phyloP scores from a whole-genome alignment of 1,284 basidiomycete species.

The Macrocystidia cucumis region DNA sequence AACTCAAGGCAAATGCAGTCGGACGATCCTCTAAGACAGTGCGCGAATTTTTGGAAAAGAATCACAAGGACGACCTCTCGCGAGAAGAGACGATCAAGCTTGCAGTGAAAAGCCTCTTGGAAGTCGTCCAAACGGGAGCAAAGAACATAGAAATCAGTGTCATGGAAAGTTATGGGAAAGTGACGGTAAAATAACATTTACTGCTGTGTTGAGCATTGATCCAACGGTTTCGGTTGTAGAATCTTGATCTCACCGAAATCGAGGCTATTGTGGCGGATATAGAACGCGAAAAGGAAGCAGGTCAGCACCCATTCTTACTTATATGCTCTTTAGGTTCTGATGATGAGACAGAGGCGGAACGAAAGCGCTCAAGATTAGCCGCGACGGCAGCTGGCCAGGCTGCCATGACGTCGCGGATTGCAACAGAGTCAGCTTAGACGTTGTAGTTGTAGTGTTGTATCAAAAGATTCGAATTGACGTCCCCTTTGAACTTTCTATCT shows the following conservation, averaged over 20 bases:
- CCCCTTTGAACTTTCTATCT: no score
- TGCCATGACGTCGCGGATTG: slow-evolving; percentile 64
- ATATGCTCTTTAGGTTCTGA: no score
- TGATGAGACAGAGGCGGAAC: slow-evolving; percentile 65
- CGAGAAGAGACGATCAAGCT: slow-evolving; percentile 92
- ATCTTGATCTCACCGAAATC: slow-evolving; percentile 80
- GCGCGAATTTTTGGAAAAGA: slow-evolving; percentile 98
- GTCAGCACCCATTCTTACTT: no score
- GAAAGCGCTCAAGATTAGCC: slow-evolving; percentile 72
- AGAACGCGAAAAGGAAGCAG: slow-evolving; percentile 93
- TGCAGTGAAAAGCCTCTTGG: slow-evolving; percentile 91
- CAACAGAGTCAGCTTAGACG: no score
- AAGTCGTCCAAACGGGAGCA: slow-evolving; percentile 98
- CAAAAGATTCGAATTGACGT: no score
- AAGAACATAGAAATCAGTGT: slow-evolving; percentile 99
- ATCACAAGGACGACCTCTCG: slow-evolving; percentile 87
- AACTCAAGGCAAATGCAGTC: slow-evolving; percentile 90
- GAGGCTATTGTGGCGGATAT: slow-evolving; percentile 88
- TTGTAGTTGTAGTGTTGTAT: no score
- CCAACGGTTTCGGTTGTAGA: slow-evolving; percentile 38
- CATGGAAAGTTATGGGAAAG: slow-evolving; percentile 90
- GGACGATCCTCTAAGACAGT: slow-evolving; percentile 98
- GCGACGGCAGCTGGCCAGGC: slow-evolving; percentile 81
- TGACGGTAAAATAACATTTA: slow-evolving; percentile 58
- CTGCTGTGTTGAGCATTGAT: slow-evolving; percentile 1